Evolutionary conservation across 257 asterid genomes (phyloP).

Genomic region (Solanum megistacrolobum): DNA sequence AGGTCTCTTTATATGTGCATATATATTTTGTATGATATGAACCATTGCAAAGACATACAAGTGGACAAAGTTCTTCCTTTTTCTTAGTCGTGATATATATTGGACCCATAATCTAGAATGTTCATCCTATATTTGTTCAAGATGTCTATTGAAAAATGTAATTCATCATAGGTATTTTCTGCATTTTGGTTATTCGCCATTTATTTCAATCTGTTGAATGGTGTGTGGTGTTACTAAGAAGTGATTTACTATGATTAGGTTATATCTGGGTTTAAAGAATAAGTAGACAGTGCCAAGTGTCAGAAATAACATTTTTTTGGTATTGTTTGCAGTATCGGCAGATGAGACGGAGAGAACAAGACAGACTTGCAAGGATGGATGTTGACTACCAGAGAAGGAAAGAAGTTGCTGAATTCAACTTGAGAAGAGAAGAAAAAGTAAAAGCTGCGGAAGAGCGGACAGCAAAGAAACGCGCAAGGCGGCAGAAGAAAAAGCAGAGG

Average conservation of each 20-base stretch:
- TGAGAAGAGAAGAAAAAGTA: slow-evolving; percentile 73
- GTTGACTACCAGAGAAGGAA: slow-evolving; percentile 65
- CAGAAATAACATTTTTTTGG: background rate
- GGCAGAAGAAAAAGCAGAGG: slow-evolving; percentile 78
- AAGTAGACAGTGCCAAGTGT: background rate
- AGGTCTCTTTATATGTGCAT: background rate
- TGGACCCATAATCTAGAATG: background rate
- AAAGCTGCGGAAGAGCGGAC: slow-evolving; percentile 93
- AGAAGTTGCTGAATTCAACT: slow-evolving; percentile 58
- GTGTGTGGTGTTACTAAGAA: background rate
- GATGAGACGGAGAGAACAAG: slow-evolving; percentile 97
- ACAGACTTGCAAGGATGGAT: slow-evolving; percentile 92
- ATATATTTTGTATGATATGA: background rate
- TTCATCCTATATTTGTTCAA: background rate
- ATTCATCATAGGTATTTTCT: background rate
- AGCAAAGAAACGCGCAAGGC: slow-evolving; percentile 61
- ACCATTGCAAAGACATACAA: background rate
- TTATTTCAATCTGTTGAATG: background rate
- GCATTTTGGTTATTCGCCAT: background rate
- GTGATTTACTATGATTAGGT: background rate
- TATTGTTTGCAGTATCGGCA: slow-evolving; percentile 67
- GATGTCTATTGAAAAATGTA: background rate
- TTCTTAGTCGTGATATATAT: background rate
- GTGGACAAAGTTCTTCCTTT: background rate
- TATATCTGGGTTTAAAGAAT: background rate